A percentile compares a stretch with the other conserved stretches of the same genome.
phyloP scores from a whole-genome alignment of 495 filamentous ascomycete species.

The Pyrenopolyporus hunteri region DNA sequence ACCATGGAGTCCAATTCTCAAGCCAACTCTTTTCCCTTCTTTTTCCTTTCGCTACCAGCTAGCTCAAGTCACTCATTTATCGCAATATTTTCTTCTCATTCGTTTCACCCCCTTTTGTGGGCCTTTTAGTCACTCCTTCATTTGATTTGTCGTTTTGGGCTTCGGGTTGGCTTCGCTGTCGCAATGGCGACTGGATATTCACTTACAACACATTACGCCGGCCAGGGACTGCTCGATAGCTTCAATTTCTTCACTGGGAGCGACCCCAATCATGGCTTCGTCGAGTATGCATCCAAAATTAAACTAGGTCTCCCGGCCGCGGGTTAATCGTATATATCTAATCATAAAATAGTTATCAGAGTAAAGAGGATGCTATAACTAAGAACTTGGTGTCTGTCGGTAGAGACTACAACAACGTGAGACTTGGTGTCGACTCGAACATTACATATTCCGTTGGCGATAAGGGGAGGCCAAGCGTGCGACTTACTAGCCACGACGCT shows the following conservation, averaged over 20 bases:
- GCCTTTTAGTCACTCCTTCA: constrained; percentile 36
- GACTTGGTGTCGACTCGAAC: constrained; percentile 53
- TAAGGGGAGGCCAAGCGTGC: constrained; percentile 66
- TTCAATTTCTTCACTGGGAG: constrained; percentile 42
- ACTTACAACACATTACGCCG: constrained; percentile 39
- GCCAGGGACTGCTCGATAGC: constrained; percentile 43
- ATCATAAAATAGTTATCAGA: constrained; percentile 35
- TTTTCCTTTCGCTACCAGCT: constrained; percentile 21
- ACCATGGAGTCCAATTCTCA: not conserved
- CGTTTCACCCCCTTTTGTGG: constrained; percentile 6
- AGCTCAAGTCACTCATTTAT: constrained; percentile 37
- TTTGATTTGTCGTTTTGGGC: constrained; percentile 4
- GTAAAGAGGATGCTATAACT: constrained; percentile 39
- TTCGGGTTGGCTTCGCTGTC: not conserved
- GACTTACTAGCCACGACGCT: constrained; percentile 64
- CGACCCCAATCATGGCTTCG: constrained; percentile 40
- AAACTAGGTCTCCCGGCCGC: too few species aligned
- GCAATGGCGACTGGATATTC: constrained; percentile 40
- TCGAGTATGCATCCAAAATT: constrained; percentile 32
- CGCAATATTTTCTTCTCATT: constrained; percentile 12
- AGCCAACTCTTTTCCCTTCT: constrained; percentile 17
- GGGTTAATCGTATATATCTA: not conserved
- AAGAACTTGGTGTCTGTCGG: constrained; percentile 47
- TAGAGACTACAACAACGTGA: constrained; percentile 52
- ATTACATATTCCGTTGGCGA: constrained; percentile 43